phyloP scores from a whole-genome alignment of 2,329 filamentous ascomycete genomes.

The Pseudocercospora musae region DNA sequence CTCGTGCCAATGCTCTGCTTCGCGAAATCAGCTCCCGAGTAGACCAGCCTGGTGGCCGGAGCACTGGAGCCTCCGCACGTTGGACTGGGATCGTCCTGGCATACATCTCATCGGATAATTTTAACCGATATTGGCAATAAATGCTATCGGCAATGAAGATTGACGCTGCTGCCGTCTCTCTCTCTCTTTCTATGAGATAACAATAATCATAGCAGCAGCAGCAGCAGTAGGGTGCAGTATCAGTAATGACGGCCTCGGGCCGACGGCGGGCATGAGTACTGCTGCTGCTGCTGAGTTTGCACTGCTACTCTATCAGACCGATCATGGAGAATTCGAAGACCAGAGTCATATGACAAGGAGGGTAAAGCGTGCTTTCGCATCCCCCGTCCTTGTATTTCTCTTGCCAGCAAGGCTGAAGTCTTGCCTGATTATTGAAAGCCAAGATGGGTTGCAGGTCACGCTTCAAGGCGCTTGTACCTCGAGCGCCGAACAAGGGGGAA shows the following conservation, averaged over 20 bases:
- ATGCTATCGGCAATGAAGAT: background rate
- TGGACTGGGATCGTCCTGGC: background rate
- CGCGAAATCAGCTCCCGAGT: background rate
- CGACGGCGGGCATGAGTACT: background rate
- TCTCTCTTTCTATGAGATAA: background rate
- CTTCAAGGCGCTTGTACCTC: background rate
- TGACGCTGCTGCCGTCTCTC: background rate
- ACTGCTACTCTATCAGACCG: background rate
- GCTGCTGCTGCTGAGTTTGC: background rate
- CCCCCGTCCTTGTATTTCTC: background rate
- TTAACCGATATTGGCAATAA: conserved; percentile 1
- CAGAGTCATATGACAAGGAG: background rate
- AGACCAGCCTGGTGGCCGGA: background rate
- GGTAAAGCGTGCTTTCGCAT: background rate
- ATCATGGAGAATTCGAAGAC: background rate
- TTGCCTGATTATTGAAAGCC: background rate
- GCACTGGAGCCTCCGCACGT: conserved; percentile 1
- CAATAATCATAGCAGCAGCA: background rate
- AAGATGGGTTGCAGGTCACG: background rate
- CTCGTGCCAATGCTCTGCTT: background rate
- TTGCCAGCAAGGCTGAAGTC: background rate
- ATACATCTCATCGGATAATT: background rate
- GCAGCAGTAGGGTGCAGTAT: background rate
- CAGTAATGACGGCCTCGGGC: background rate
- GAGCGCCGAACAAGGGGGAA: background rate